A percentile compares a stretch with the other conserved stretches of the same genome.
These are phyloP conservation scores for Cytospora piceicola DNA, from an alignment of 2,329 filamentous ascomycete species.

Conservation along the genomic window DNA sequence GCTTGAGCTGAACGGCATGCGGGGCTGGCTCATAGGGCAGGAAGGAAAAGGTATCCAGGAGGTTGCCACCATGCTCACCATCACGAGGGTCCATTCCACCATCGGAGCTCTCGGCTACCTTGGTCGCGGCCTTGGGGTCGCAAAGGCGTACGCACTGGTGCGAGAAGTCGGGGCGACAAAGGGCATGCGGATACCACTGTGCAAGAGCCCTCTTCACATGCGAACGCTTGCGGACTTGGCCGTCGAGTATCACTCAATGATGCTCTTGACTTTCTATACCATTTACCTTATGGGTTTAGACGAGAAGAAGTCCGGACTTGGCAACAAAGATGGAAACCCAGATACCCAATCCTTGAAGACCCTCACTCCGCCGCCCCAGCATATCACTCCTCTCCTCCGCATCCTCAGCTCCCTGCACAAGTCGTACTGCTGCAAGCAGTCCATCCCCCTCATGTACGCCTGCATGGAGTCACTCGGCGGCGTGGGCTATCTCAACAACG, in stretches of 20 bases:
- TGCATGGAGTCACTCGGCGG: slow-evolving; percentile 70
- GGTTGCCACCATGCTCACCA: slow-evolving; percentile 69
- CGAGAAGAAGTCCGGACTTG: slow-evolving; percentile 42
- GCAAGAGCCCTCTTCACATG: slow-evolving; percentile 60
- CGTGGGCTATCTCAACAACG: slow-evolving; percentile 66
- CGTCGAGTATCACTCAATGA: slow-evolving; percentile 58
- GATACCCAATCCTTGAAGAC: slow-evolving; percentile 16
- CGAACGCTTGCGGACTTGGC: slow-evolving; percentile 60
- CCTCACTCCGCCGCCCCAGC: slow-evolving; percentile 41
- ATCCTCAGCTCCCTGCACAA: slow-evolving; percentile 65
- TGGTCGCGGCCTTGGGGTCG: slow-evolving; percentile 60
- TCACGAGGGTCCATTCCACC: slow-evolving; percentile 64
- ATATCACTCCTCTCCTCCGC: slow-evolving; percentile 53
- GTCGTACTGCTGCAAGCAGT: slow-evolving; percentile 57
- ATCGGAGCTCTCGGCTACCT: slow-evolving; percentile 57
- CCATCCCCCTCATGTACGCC: slow-evolving; percentile 54
- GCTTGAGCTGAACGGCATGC: slow-evolving; percentile 65
- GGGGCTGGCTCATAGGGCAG: slow-evolving; percentile 67
- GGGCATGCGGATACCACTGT: slow-evolving; percentile 51
- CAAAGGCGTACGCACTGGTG: slow-evolving; percentile 61
- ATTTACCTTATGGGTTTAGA: slow-evolving; percentile 58
- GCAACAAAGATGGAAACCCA: slow-evolving; percentile 35
- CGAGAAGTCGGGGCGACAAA: slow-evolving; percentile 54
- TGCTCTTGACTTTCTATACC: slow-evolving; percentile 59
- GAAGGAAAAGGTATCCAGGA: slow-evolving; percentile 70